phyloP scores from a whole-genome alignment of 352 stramenopile genomes.

The Peronosclerospora sorghi region DNA sequence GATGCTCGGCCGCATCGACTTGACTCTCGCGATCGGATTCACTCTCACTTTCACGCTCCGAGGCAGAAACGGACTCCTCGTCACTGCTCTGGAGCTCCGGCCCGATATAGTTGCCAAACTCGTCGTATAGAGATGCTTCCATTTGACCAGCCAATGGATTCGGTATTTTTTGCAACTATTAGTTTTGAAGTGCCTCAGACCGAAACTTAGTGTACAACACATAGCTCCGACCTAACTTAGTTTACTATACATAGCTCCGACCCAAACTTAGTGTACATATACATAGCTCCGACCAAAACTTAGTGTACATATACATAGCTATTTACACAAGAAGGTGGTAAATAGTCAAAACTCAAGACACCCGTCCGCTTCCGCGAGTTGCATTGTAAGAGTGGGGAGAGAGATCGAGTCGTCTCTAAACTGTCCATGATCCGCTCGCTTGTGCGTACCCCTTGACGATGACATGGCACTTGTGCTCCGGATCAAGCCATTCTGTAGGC shows the following conservation, averaged over 20 bases:
- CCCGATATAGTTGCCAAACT: constrained; percentile 99
- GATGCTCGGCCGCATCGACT: constrained; percentile 12
- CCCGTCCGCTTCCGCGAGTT: constrained; percentile 21
- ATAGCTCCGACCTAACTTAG: too few relatives aligned
- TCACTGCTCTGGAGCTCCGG: constrained; percentile 88
- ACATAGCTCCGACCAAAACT: too few relatives aligned
- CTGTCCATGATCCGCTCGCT: neutral
- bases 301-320: too few relatives aligned
- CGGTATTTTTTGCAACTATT: neutral
- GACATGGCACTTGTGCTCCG: constrained; percentile 7
- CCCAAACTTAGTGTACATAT: too few relatives aligned
- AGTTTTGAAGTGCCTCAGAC: neutral
- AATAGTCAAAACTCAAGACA: constrained; percentile 24
- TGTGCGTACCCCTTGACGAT: neutral
- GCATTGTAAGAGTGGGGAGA: constrained; percentile 5
- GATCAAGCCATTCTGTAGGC: constrained; percentile 22
- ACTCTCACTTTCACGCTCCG: neutral
- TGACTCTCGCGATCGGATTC: constrained; percentile 38
- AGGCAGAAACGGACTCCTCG: constrained; percentile 34
- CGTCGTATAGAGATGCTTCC: constrained; percentile 97
- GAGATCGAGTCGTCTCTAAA: neutral
- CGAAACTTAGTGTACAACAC: neutral
- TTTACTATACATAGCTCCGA: too few relatives aligned
- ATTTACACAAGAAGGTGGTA: too few relatives aligned
- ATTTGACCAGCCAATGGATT: constrained; percentile 34